Conservation (phyloP, 2,329 filamentous ascomycete species). For the Pseudopyricularia cyperi region DNA sequence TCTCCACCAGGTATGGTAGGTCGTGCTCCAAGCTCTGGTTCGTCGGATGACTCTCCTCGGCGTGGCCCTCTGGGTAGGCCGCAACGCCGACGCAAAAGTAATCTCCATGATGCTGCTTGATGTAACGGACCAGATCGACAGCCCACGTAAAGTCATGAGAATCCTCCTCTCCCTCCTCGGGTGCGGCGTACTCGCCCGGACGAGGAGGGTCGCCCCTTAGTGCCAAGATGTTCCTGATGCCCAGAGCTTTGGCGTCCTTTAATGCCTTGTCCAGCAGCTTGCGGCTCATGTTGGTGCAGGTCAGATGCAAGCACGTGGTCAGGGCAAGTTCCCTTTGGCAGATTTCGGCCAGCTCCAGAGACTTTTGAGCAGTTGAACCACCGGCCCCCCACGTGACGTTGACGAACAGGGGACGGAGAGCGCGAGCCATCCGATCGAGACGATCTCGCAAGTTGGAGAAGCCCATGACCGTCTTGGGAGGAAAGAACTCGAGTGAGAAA, state of each 20-base stretch:
- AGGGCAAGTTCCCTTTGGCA: slow-evolving; percentile 85
- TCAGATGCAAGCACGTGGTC: slow-evolving; percentile 91
- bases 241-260: slow-evolving; percentile 78
- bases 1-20: slow-evolving; percentile 79
- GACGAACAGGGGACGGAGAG: slow-evolving; percentile 83
- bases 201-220: slow-evolving; percentile 83
- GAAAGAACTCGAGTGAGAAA: slow-evolving; percentile 98
- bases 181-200: slow-evolving; percentile 71
- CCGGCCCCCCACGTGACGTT: slow-evolving; percentile 98
- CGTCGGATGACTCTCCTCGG: slow-evolving; percentile 72
- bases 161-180: slow-evolving; percentile 37
- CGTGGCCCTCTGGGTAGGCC: slow-evolving; percentile 89
- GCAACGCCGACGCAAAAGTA: slow-evolving; percentile 96
- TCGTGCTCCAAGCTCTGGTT: slow-evolving; percentile 63
- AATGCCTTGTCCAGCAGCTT: slow-evolving; percentile 76
- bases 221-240: slow-evolving; percentile 87
- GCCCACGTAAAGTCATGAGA: slow-evolving; percentile 74
- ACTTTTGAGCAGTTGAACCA: slow-evolving; percentile 81
- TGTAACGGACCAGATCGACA: slow-evolving; percentile 79
- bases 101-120: slow-evolving; percentile 71
- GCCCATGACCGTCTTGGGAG: slow-evolving; percentile 92
- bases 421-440: slow-evolving; percentile 87
- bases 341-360: slow-evolving; percentile 85
- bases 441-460: slow-evolving; percentile 88
- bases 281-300: slow-evolving; percentile 95